Conservation (phyloP, 306 rosid genomes). For the Ziziphus jujuba region DNA sequence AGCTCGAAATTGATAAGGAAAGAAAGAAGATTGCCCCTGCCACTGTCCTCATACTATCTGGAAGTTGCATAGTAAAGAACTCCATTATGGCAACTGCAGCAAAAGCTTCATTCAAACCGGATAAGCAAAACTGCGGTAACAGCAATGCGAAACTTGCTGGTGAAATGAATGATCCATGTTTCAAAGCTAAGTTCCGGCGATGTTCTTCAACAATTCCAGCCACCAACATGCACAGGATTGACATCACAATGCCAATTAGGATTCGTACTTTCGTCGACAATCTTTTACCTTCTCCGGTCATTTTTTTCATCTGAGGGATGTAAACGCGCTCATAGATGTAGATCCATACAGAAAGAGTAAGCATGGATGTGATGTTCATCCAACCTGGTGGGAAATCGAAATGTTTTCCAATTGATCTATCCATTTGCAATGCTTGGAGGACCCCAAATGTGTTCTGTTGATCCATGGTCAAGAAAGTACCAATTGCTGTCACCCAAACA, state of each 20-base stretch:
- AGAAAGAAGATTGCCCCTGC: conserved; percentile 77
- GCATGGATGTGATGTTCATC: conserved; percentile 55
- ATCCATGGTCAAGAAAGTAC: conserved; percentile 53
- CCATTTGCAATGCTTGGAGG: conserved; percentile 63
- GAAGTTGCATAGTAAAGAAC: conserved; percentile 57
- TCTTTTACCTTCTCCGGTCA: conserved; percentile 30
- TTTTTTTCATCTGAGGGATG: conserved; percentile 33
- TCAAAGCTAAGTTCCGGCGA: conserved; percentile 52
- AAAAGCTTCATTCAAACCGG: conserved; percentile 73
- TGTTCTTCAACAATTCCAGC: conserved; percentile 57
- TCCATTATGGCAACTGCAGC: conserved; percentile 72
- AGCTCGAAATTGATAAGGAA: conserved; percentile 61
- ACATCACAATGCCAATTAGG: conserved; percentile 55
- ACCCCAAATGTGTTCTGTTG: conserved; percentile 73
- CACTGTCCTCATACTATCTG: conserved; percentile 77
- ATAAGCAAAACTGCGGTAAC: conserved; percentile 56
- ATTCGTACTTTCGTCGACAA: conserved; percentile 51
- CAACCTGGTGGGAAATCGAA: conserved; percentile 79
- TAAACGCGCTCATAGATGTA: conserved; percentile 53
- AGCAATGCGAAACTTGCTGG: conserved; percentile 46
- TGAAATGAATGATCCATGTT: conserved; percentile 32
- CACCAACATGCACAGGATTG: conserved; percentile 62
- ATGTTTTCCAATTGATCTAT: conserved; percentile 51
- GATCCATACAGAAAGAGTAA: conserved; percentile 76
- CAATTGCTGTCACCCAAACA: conserved; percentile 64